Base-by-base conservation (phyloP, 2,329 filamentous ascomycete genomes). In the Fusarium falciforme region DNA sequence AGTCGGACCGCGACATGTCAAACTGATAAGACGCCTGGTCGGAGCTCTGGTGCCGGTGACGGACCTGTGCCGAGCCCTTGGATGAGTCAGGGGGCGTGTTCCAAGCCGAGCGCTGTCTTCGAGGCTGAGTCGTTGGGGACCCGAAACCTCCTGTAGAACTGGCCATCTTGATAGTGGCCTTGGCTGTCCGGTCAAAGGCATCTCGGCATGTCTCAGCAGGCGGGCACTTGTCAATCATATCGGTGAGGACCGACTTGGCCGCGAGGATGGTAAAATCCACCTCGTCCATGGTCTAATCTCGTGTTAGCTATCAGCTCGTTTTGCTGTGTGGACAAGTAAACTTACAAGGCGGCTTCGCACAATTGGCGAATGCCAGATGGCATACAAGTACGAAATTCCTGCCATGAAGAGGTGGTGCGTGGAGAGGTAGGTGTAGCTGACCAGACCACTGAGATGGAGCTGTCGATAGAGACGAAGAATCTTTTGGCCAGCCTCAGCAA, bases 391-490 rank as follows among this genome's bases (percentile, higher is more conserved):
- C 27, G 96, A 97, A 68, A 98, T 92, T 84, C 95, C 96, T 31
- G 96, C 96, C 93, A 98, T 98, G 84, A 98, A 98, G 8, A 98
- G 87, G 83, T 98, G 95, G 81, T 98, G 96, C 0, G 96, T 98
- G 2, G 96, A 95, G 63, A 98, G 85, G 82, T 97, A 98, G 0
- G 96, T 98, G 81, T 98, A 98, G 83, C 98, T 98, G 64, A 98
- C 96, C 44, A 98, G 88, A 61, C 94, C 93, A 66, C 94, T 91
- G 11, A 95, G 88, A 82, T 98, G 96, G 68, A 98, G 86, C 79
- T 98, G 94, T 61, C 96, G 89, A 82, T 98, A 98, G 38, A 98
- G 88, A 70, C 95, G 93, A 79, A 98, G 84, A 3, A 98, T 96
- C 83, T 94, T 96, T 82, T 98, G 95, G 0, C 96, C 96, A 35